Conservation (phyloP, 768 basidiomycete species). For the Sarcodon sp. region DNA sequence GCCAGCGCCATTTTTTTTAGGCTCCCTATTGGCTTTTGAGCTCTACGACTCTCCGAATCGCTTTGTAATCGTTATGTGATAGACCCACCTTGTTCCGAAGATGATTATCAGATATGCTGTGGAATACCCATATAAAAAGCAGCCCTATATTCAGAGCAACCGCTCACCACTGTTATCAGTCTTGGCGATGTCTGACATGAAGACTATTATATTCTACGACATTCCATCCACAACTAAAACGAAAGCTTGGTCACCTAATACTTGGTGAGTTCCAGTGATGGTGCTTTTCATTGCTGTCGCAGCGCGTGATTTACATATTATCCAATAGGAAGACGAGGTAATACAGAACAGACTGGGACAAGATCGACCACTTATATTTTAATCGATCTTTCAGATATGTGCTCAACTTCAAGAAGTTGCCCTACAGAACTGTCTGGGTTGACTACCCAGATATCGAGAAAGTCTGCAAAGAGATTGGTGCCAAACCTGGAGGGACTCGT, state of each 20-base stretch:
- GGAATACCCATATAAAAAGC: too few species aligned
- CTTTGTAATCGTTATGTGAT: too few species aligned
- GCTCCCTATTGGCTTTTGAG: too few species aligned
- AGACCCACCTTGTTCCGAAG: too few species aligned
- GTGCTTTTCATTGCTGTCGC: background rate
- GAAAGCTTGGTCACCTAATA: conserved; percentile 22
- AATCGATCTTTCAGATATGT: conserved; percentile 15
- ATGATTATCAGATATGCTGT: too few species aligned
- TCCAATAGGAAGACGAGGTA: conserved; percentile 16
- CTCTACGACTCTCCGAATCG: too few species aligned
- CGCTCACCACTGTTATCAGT: too few species aligned
- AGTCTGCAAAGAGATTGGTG: conserved; percentile 21
- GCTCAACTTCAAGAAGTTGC: conserved; percentile 22
- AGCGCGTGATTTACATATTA: background rate
- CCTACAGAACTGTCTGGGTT: conserved; percentile 32
- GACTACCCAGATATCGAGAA: conserved; percentile 33
- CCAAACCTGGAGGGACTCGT: conserved; percentile 17
- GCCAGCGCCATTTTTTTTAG: too few species aligned
- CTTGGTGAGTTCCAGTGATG: conserved; percentile 9
- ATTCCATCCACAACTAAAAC: conserved; percentile 16
- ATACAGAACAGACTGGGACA: background rate
- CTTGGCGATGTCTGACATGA: conserved; percentile 1
- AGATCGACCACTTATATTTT: conserved; percentile 1
- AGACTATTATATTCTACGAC: conserved; percentile 25
- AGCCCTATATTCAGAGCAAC: too few species aligned